Base-by-base conservation (phyloP, 2,329 filamentous ascomycete species). In the Trichoderma sp. region DNA sequence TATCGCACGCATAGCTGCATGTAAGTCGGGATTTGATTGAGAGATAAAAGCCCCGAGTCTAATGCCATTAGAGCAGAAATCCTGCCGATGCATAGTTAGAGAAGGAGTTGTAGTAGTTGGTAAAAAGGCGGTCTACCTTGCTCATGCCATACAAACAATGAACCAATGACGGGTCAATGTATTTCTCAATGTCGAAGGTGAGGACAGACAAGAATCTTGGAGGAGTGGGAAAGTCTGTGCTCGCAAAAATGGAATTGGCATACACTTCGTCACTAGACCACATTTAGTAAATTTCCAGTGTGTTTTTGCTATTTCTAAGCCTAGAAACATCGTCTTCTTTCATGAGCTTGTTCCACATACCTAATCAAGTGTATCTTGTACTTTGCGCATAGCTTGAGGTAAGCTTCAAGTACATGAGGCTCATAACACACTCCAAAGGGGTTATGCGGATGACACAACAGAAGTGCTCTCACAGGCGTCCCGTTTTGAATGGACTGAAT, bases 141-240 rank as follows among this genome's bases (percentile, higher is more conserved):
- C 54, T 58, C 54, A 58, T 58, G 4, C 54, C 54, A 12, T 58
- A 58, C 13, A 58, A 19, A 29, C 54, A 58, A 39, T 58, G 54
- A 58, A 58, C 54, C 22, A 58, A 5, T 2, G 54, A 58, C 1
- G 34, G 34, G 2, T 58, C 34, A 25, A 58, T 58, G 7, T 39
- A 27, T n/a, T 58, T 39, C 19, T 39, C 22, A 4, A 58, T 1
- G 2, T 58, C 34, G 0, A 58, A n/a, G 0, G 54, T 10, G 15
- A 58, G 54, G 15, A 58, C 35, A n/a, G 54, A 58, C 6, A 34
- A 27, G 34, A 58, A 58, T 1, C 6, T 6, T 2, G 34, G 54
- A 10, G 34, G 54, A 2, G 22, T 27, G 15, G 54, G 54, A 27
- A 39, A 58, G 54, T 58, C 54, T 39, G 1, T 58, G 19, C 34